Evolutionary conservation across 1,284 basidiomycete genomes (phyloP).

Genomic region (Volvariella surrecta): DNA sequence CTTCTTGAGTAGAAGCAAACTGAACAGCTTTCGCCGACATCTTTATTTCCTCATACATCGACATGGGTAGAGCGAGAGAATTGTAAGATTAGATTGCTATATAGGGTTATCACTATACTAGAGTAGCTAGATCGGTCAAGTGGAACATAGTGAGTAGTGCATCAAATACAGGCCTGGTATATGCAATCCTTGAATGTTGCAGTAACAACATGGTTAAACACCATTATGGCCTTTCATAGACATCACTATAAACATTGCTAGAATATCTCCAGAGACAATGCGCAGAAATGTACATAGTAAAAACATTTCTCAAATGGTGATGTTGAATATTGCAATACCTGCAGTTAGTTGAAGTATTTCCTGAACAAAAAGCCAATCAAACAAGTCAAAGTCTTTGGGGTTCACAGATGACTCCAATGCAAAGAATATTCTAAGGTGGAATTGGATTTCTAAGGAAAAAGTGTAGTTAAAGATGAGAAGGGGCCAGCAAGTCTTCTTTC

Average conservation of each 20-base stretch:
- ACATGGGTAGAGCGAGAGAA: constrained; percentile 30
- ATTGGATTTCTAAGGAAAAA: constrained; percentile 16
- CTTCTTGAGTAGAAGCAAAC: constrained; percentile 13
- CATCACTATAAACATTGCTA: constrained; percentile 34
- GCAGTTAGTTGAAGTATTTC: constrained; percentile 26
- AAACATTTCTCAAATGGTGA: constrained; percentile 17
- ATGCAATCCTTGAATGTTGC: constrained; percentile 30
- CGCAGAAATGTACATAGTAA: constrained; percentile 29
- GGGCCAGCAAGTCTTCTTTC: constrained; percentile 32
- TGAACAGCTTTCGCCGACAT: constrained; percentile 24
- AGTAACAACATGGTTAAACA: constrained; percentile 32
- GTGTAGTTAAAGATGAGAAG: constrained; percentile 33
- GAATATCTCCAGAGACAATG: constrained; percentile 35
- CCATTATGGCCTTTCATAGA: constrained; percentile 40
- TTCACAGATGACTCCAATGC: constrained; percentile 34
- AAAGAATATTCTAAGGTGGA: constrained; percentile 18
- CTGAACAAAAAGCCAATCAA: constrained; percentile 26
- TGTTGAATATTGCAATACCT: constrained; percentile 28
- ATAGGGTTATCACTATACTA: constrained; percentile 1
- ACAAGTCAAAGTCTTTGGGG: constrained; percentile 32
- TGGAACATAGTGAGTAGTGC: constrained; percentile 28
- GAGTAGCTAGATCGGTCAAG: constrained; percentile 16
- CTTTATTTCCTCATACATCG: constrained; percentile 14
- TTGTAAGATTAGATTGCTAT: constrained; percentile 21
- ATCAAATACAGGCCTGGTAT: too few relatives aligned